phyloP scores from a whole-genome alignment of 768 basidiomycete species.

The Suillus subalutaceus region DNA sequence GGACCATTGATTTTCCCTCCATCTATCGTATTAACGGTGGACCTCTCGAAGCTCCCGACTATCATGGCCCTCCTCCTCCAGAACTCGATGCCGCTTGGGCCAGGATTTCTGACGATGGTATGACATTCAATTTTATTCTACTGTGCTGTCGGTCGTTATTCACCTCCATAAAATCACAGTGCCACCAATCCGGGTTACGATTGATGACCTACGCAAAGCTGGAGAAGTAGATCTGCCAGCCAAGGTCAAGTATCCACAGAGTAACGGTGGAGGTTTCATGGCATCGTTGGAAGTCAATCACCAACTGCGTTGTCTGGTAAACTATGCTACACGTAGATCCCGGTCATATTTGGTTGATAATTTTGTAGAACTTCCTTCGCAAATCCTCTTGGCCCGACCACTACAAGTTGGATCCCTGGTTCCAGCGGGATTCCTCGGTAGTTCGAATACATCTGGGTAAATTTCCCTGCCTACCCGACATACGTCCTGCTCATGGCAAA shows the following conservation, averaged over 20 bases:
- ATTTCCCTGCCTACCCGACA: not conserved
- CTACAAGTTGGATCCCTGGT: constrained; percentile 11
- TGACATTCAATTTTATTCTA: constrained; percentile 2
- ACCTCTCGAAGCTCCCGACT: not conserved
- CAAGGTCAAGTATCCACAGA: constrained; percentile 13
- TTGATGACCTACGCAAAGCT: constrained; percentile 12
- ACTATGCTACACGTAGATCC: not conserved
- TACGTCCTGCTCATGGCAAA: not conserved
- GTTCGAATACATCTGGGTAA: constrained; percentile 14
- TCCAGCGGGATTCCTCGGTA: constrained; percentile 8
- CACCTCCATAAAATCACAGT: constrained; percentile 2
- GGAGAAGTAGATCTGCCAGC: constrained; percentile 9
- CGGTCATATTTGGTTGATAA: not conserved
- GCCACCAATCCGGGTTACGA: constrained; percentile 9
- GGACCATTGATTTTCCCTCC: constrained; percentile 3
- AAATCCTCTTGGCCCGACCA: constrained; percentile 15
- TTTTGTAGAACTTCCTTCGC: constrained; percentile 13
- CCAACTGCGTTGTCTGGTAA: constrained; percentile 16
- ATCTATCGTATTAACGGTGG: constrained; percentile 9
- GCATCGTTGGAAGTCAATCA: constrained; percentile 16
- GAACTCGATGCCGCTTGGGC: not conserved
- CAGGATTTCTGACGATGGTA: constrained; percentile 9
- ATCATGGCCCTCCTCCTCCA: not conserved
- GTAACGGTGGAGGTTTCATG: constrained; percentile 17
- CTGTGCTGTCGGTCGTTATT: not conserved